These are phyloP conservation scores for Delphinella strobiligena DNA, from an alignment of 2,329 filamentous ascomycete species.

Conservation along the genomic window DNA sequence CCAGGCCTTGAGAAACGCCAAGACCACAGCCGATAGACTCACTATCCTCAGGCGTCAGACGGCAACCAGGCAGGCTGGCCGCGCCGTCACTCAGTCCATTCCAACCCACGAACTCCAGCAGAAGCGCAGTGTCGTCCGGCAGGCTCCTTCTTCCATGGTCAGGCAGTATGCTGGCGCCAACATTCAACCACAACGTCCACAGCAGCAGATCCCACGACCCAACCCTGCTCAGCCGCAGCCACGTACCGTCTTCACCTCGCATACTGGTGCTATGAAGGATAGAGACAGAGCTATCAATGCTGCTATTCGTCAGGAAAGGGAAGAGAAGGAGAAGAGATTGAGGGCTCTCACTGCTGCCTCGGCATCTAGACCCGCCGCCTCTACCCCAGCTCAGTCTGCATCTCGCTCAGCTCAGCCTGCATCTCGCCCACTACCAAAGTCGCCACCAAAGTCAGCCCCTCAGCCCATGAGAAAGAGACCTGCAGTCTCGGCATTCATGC, in stretches of 20 bases:
- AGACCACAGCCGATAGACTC: constrained; percentile 1
- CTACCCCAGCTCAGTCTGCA: not conserved
- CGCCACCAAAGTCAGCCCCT: too few species aligned
- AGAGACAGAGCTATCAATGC: not conserved
- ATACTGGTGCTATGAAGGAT: not conserved
- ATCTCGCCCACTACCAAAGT: not conserved
- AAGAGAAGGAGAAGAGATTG: constrained; percentile 4
- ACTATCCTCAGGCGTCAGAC: constrained; percentile 6
- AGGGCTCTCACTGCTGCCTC: constrained; percentile 2
- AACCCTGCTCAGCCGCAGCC: not conserved
- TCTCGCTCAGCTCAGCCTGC: not conserved
- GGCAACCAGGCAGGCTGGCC: constrained; percentile 1
- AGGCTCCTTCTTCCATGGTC: constrained; percentile 43
- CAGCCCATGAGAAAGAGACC: too few species aligned
- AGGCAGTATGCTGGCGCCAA: constrained; percentile 36
- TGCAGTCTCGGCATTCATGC: too few species aligned
- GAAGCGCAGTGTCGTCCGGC: constrained; percentile 22
- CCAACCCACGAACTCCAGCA: constrained; percentile 6
- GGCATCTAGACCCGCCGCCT: not conserved
- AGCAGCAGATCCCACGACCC: not conserved
- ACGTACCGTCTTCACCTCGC: too few species aligned
- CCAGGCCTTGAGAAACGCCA: constrained; percentile 12
- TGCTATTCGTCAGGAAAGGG: constrained; percentile 4
- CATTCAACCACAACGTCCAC: too few species aligned
- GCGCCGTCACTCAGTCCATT: constrained; percentile 4